These are phyloP conservation scores for Ceriops decandra DNA, from an alignment of 345 rosid species.

Conservation along the genomic window DNA sequence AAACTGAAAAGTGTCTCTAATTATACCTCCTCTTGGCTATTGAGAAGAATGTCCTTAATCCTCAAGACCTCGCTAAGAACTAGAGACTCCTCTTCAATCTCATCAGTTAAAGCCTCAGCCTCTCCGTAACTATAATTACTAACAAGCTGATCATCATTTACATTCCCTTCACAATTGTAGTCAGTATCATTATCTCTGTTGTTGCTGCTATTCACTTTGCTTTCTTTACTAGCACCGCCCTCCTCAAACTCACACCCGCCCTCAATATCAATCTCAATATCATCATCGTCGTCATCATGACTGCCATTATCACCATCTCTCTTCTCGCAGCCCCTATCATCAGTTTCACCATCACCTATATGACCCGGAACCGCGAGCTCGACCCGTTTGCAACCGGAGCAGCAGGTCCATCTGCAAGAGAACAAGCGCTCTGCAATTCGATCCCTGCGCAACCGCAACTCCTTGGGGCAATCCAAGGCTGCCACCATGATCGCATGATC, in stretches of 20 bases:
- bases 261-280: constrained; percentile 15
- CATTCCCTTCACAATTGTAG: constrained; percentile 31
- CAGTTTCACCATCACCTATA: constrained; percentile 20
- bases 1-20: neutral
- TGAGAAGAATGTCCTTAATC: constrained; percentile 62
- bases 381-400: constrained; percentile 62
- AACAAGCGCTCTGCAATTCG: constrained; percentile 76
- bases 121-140: constrained; percentile 68
- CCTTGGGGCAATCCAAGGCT: constrained; percentile 70
- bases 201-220: constrained; percentile 18
- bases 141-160: constrained; percentile 37
- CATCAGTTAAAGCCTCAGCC: constrained; percentile 88
- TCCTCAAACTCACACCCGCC: constrained; percentile 28
- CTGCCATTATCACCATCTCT: constrained; percentile 20
- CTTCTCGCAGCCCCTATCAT: constrained; percentile 23
- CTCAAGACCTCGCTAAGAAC: constrained; percentile 61
- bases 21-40: constrained; percentile 58
- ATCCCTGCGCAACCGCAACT: constrained; percentile 63
- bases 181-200: constrained; percentile 22
- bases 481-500: constrained; percentile 80
- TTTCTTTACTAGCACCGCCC: constrained; percentile 48
- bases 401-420: constrained; percentile 49
- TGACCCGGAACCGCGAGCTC: constrained; percentile 45
- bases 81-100: constrained; percentile 66
- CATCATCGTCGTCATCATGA: constrained; percentile 26